These are phyloP conservation scores for Phyllosticta citrichinensis DNA, from an alignment of 2,329 filamentous ascomycete species.

Conservation along the genomic window DNA sequence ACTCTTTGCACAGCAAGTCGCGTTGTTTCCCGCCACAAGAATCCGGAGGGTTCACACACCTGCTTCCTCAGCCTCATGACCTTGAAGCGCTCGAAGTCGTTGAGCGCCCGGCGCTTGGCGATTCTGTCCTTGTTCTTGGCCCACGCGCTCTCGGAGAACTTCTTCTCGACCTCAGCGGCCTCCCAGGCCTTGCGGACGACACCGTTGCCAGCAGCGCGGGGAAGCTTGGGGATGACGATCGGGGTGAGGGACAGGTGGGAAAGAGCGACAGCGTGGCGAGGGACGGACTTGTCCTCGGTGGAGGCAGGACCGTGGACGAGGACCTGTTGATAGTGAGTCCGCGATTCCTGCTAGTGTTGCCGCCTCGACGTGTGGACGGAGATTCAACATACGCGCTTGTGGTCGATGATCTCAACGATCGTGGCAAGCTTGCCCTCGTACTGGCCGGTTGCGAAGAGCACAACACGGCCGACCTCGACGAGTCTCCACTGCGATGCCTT, in stretches of 20 bases:
- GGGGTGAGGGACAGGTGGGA: constrained; percentile 79
- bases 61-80: constrained; percentile 99
- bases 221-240: constrained; percentile 76
- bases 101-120: constrained; percentile 79
- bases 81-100: constrained; percentile 99
- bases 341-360: neutral
- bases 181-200: constrained; percentile 84
- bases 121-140: constrained; percentile 85
- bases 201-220: constrained; percentile 73
- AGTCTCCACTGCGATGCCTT: constrained; percentile 58
- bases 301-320: constrained; percentile 90
- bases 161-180: constrained; percentile 79
- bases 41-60: constrained; percentile 43
- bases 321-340: constrained; percentile 50
- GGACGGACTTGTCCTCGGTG: constrained; percentile 67
- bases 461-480: constrained; percentile 96
- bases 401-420: constrained; percentile 99
- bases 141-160: constrained; percentile 87
- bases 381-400: constrained; percentile 86
- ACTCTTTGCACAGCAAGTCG: neutral
- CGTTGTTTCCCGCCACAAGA: neutral
- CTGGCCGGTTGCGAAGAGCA: constrained; percentile 78
- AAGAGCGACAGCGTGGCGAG: constrained; percentile 79
- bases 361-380: neutral
- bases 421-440: constrained; percentile 78